Conservation (phyloP, 2,329 filamentous ascomycete species). For the Diaporthe capsici region DNA sequence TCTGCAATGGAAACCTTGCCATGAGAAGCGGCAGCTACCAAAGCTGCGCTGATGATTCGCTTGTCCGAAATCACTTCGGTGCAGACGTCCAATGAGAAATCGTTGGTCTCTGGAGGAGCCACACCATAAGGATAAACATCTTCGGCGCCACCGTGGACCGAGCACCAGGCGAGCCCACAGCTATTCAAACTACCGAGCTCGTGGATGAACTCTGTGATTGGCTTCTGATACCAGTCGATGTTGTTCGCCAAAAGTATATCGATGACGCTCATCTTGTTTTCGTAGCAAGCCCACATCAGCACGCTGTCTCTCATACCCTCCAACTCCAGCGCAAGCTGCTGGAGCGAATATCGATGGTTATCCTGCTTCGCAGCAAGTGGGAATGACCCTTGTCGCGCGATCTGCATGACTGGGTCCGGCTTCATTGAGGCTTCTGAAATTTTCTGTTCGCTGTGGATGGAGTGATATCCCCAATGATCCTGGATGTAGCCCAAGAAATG, state of each 20-base stretch:
- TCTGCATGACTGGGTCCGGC: fast-evolving
- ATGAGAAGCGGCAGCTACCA: background rate
- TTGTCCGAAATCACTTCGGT: background rate
- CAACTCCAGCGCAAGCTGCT: background rate
- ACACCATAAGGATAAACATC: background rate
- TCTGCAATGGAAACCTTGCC: background rate
- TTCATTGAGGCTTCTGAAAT: background rate
- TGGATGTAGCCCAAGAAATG: background rate
- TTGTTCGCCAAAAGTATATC: background rate
- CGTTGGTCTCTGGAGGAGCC: background rate
- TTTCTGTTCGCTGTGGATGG: background rate
- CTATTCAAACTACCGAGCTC: fast-evolving
- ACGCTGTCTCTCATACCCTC: background rate
- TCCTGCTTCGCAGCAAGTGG: background rate
- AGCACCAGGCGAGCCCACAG: background rate
- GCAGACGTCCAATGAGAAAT: background rate
- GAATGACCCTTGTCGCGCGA: background rate
- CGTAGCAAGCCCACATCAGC: background rate
- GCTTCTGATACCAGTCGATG: background rate
- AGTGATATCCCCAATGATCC: background rate
- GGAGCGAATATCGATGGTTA: background rate
- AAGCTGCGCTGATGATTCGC: background rate
- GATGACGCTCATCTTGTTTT: background rate
- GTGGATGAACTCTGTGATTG: background rate
- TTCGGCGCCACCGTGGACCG: background rate